Evolutionary conservation across 1,284 basidiomycete species (phyloP).

Genomic region (Sporisorium iseilematis-ciliati): DNA sequence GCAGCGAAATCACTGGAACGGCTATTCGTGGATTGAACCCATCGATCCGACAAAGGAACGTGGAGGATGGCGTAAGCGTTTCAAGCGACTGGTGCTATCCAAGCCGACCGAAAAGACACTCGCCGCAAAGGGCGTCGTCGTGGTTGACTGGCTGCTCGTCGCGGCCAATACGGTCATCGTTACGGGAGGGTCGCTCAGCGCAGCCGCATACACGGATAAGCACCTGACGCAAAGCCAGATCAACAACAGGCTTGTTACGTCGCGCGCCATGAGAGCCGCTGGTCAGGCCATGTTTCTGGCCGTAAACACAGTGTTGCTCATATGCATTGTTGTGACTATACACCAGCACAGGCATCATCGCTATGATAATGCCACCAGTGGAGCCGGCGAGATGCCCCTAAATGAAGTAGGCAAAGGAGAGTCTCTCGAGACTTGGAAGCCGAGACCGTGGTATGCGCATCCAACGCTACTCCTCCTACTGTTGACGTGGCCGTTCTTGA

Average conservation of each 20-base stretch:
- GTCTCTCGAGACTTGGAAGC: neutral
- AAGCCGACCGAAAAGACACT: neutral
- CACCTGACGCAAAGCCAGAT: slow-evolving; percentile 7
- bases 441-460: slow-evolving; percentile 32
- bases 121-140: neutral
- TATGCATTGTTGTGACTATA: slow-evolving; percentile 27
- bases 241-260: slow-evolving; percentile 2
- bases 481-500: slow-evolving; percentile 45
- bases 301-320: slow-evolving; percentile 20
- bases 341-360: slow-evolving; percentile 17
- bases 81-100: slow-evolving; percentile 8
- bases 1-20: slow-evolving; percentile 42
- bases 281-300: slow-evolving; percentile 37
- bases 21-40: slow-evolving; percentile 47
- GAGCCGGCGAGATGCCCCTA: no score
- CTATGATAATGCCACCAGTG: neutral
- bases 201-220: slow-evolving; percentile 12
- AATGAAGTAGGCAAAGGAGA: no score
- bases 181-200: slow-evolving; percentile 27
- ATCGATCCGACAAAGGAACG: slow-evolving; percentile 11
- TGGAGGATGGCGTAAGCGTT: slow-evolving; percentile 4
- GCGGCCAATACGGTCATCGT: slow-evolving; percentile 44
- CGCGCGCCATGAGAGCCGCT: slow-evolving; percentile 18
- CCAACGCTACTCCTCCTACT: slow-evolving; percentile 34
- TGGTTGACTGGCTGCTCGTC: slow-evolving; percentile 29